Percentiles rank a stretch among this genome's conserved stretches.
phyloP scores from a whole-genome alignment of 1,284 basidiomycete species.

The Malassezia sympodialis region DNA sequence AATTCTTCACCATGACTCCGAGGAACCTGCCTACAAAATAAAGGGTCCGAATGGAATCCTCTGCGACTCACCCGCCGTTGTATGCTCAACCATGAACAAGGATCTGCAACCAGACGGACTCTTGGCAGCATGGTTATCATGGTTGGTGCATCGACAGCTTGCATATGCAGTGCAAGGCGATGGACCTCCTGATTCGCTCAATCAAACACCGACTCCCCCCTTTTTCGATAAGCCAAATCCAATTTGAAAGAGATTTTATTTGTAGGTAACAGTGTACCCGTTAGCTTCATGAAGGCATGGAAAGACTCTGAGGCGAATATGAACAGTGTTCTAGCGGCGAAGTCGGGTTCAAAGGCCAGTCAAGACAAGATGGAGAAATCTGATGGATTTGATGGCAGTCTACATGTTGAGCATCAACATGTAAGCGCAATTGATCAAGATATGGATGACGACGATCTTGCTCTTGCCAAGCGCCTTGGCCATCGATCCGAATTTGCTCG shows the following conservation, averaged over 20 bases:
- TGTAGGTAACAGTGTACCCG: neutral
- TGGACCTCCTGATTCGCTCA: neutral
- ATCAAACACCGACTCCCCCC: neutral
- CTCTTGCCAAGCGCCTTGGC: constrained; percentile 36
- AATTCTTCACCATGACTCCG: constrained; percentile 1
- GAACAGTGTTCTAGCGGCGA: neutral
- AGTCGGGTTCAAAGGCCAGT: neutral
- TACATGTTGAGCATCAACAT: constrained; percentile 8
- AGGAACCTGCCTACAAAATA: neutral
- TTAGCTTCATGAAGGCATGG: neutral
- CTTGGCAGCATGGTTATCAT: neutral
- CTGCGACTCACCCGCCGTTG: neutral
- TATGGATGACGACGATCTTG: constrained; percentile 37
- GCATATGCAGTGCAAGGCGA: neutral
- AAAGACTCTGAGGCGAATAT: neutral
- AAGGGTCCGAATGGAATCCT: neutral
- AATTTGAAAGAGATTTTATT: neutral
- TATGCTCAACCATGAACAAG: neutral
- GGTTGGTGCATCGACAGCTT: neutral
- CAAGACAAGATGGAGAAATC: neutral
- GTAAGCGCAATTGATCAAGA: constrained; percentile 1
- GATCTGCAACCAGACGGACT: neutral
- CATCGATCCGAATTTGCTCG: constrained; percentile 44
- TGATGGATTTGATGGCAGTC: neutral
- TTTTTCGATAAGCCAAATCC: neutral